Percentiles rank a stretch among this genome's conserved stretches.
These are phyloP conservation scores for Cymbopogon flexuosus DNA, from an alignment of 202 grass and related monocot genomes.

Conservation along the genomic window DNA sequence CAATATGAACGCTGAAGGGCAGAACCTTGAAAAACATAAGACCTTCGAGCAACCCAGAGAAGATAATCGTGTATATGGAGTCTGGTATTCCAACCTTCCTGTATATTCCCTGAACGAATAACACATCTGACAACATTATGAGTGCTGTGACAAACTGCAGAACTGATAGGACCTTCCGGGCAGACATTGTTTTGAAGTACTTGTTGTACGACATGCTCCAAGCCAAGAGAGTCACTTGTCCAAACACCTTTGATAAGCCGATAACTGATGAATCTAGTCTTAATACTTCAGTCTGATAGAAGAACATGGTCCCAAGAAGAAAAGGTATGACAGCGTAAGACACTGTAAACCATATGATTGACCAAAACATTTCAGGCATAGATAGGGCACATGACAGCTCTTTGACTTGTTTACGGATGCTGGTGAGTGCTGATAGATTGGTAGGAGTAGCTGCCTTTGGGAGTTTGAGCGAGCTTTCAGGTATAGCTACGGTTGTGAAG, in stretches of 20 bases:
- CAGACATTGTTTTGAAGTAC: slow-evolving; percentile 59
- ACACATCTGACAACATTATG: slow-evolving; percentile 71
- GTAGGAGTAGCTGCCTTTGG: slow-evolving; percentile 40
- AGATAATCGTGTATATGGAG: slow-evolving; percentile 70
- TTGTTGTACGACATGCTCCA: slow-evolving; percentile 92
- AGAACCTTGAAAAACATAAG: slow-evolving; percentile 69
- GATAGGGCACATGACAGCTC: slow-evolving; percentile 54
- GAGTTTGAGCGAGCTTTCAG: slow-evolving; percentile 78
- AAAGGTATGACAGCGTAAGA: slow-evolving; percentile 77
- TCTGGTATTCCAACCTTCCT: slow-evolving; percentile 58
- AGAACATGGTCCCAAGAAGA: slow-evolving; percentile 91
- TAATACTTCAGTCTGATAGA: slow-evolving; percentile 87
- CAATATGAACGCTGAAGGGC: slow-evolving; percentile 70
- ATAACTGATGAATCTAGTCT: slow-evolving; percentile 81
- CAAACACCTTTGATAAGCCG: slow-evolving; percentile 87
- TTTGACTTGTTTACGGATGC: slow-evolving; percentile 67
- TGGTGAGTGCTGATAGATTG: slow-evolving; percentile 41
- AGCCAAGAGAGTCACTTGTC: slow-evolving; percentile 61
- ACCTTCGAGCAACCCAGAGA: slow-evolving; percentile 76
- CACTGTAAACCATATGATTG: slow-evolving; percentile 69
- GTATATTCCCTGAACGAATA: slow-evolving; percentile 86
- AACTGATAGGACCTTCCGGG: slow-evolving; percentile 59
- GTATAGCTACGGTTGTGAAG: slow-evolving; percentile 52
- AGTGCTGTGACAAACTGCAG: slow-evolving; percentile 60
- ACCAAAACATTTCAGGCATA: slow-evolving; percentile 63